A percentile compares a stretch with the other conserved stretches of the same genome.
These are phyloP conservation scores for Escovopsis sp. DNA, from an alignment of 2,329 filamentous ascomycete genomes.

Conservation along the genomic window DNA sequence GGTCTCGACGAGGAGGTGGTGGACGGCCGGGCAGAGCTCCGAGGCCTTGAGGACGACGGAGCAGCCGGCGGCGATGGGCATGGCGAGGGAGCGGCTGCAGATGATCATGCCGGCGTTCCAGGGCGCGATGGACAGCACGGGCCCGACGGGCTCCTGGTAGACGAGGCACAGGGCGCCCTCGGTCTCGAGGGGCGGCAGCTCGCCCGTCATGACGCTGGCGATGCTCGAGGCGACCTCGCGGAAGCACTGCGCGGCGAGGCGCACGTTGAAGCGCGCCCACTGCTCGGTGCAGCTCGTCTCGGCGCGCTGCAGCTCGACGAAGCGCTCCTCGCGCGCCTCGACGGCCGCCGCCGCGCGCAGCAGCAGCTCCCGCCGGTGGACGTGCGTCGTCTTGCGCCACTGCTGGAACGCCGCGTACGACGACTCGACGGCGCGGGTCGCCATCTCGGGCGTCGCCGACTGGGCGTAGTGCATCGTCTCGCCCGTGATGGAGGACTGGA, in stretches of 20 bases:
- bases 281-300: conserved; percentile 27
- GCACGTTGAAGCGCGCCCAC: conserved; percentile 28
- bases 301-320: conserved; percentile 42
- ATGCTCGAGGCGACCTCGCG: conserved; percentile 31
- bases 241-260: conserved; percentile 20
- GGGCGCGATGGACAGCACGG: conserved; percentile 63
- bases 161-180: conserved; percentile 1
- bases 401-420: conserved; percentile 51
- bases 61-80: conserved; percentile 1
- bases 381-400: conserved; percentile 51
- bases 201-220: not conserved
- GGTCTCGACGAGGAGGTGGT: conserved; percentile 18
- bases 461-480: conserved; percentile 3
- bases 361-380: conserved; percentile 52
- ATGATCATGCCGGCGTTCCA: conserved; percentile 26
- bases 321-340: conserved; percentile 41
- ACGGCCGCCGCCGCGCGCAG: conserved; percentile 53
- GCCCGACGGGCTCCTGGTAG: conserved; percentile 59
- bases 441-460: conserved; percentile 36
- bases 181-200: not conserved
- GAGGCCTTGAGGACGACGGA: conserved; percentile 16
- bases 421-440: conserved; percentile 34
- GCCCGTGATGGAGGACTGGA: not conserved
- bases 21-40: conserved; percentile 17
- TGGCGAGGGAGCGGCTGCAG: not conserved